Evolutionary conservation across 805 yeast species (phyloP), one percentile per base, ranked within the genome.

Genomic region (Starmerella geochares): DNA sequence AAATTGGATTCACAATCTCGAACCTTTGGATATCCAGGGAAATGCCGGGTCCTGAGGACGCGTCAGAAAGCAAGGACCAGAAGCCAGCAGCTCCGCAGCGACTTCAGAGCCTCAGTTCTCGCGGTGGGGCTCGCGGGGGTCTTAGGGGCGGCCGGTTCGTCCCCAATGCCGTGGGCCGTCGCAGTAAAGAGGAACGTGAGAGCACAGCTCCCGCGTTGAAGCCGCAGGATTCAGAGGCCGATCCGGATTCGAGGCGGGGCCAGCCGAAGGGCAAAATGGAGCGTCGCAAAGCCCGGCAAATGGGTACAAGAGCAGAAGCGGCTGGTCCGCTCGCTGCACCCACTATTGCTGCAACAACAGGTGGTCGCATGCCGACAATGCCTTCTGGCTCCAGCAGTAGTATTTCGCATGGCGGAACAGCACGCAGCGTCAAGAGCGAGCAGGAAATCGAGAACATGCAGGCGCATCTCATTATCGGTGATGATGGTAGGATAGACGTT

Each of bases 101-200:
- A 13, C 42, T 54, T 42, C 58, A 54, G 38, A 27, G 54, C 36
- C 50, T 54, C 11, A 39, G 51, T 17, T 28, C 53, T 8, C 47
- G 58, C 10, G 50, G 57, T 13, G 50, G 55, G 10, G 37, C 28
- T 3, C 47, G 49, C 13, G 53, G 51, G 17, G 52, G 53, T 16
- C 4, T 28, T n/a, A 24, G 50, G n/a, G 49, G 52, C 11, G 52
- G 55, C 28, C 51, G 59, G 65, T 88, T 88, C 67, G 79, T 80
- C 65, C 96, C 96, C 2, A 88, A 88, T 65, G 81, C 74, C 2
- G 95, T 88, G 38, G 87, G 87, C 0, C 72, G 96, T 66, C 79
- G 86, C 62, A 69, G 86, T 10, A 81, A 85, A 58, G 88, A 84
- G 58, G 95, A 86, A 58, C 71, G 95, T 63, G 95, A 79, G 20